Percentiles rank a stretch among this genome's conserved stretches.
phyloP scores from a whole-genome alignment of 306 rosid species.

The Hippophae tibetana region DNA sequence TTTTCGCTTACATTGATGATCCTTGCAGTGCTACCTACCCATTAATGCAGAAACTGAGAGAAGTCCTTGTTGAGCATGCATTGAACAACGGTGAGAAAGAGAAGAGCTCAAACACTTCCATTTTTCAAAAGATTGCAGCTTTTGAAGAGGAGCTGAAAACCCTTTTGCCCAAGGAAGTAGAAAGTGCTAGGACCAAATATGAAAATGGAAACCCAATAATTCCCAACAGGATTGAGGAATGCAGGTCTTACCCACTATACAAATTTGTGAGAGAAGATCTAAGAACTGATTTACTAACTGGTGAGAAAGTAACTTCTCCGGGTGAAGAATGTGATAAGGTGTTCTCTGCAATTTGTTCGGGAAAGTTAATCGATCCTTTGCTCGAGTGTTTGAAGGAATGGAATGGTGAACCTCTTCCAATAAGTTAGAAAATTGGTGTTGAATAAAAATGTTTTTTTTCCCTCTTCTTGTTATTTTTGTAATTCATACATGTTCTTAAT shows the following conservation, averaged over 20 bases:
- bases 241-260: slow-evolving; percentile 81
- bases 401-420: slow-evolving; percentile 90
- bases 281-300: slow-evolving; percentile 58
- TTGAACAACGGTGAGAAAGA: slow-evolving; percentile 56
- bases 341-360: slow-evolving; percentile 57
- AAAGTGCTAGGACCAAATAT: slow-evolving; percentile 38
- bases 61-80: slow-evolving; percentile 75
- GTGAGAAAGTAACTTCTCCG: slow-evolving; percentile 67
- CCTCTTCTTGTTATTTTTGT: too few relatives aligned
- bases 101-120: slow-evolving; percentile 39
- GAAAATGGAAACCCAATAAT: slow-evolving; percentile 52
- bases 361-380: slow-evolving; percentile 65
- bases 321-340: slow-evolving; percentile 87
- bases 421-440: slow-evolving; percentile 19
- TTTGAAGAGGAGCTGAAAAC: slow-evolving; percentile 66
- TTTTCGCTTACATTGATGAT: slow-evolving; percentile 64
- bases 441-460: too few relatives aligned
- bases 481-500: too few relatives aligned
- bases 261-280: slow-evolving; percentile 60
- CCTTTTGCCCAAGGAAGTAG: slow-evolving; percentile 68
- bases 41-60: slow-evolving; percentile 65
- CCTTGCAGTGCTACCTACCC: slow-evolving; percentile 74
- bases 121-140: slow-evolving; percentile 61
- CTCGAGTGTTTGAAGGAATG: slow-evolving; percentile 68
- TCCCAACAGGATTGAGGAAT: slow-evolving; percentile 53